Evolutionary conservation across 2,329 filamentous ascomycete genomes (phyloP).

Genomic region (Penicillium sclerotiorum): DNA sequence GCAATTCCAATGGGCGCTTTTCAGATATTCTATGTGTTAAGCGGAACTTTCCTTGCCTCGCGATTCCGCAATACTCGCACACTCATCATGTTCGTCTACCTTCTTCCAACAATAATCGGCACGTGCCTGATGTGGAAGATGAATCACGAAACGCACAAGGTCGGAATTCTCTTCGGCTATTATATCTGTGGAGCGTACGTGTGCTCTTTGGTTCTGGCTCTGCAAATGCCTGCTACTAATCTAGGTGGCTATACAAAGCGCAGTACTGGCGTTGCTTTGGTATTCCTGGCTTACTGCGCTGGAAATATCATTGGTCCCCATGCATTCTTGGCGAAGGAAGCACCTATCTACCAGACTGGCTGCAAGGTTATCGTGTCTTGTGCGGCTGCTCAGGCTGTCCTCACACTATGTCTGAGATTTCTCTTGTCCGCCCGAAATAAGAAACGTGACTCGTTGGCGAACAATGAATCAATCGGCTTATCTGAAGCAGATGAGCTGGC

Average conservation of each 20-base stretch:
- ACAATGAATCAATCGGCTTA: neutral
- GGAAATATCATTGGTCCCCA: constrained; percentile 53
- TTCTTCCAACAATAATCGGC: constrained; percentile 56
- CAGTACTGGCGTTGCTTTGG: constrained; percentile 49
- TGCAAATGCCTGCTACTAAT: constrained; percentile 47
- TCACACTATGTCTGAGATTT: constrained; percentile 22
- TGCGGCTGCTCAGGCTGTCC: constrained; percentile 20
- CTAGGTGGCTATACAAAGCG: constrained; percentile 55
- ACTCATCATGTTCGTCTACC: constrained; percentile 55
- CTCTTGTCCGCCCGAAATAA: constrained; percentile 25
- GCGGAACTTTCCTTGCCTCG: constrained; percentile 56
- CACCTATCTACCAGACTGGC: constrained; percentile 54
- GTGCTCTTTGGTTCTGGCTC: constrained; percentile 54
- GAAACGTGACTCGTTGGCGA: constrained; percentile 15
- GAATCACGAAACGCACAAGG: constrained; percentile 42
- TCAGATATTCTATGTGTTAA: constrained; percentile 55
- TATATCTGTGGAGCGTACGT: constrained; percentile 56
- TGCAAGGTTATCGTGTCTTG: constrained; percentile 53
- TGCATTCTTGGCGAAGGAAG: constrained; percentile 45
- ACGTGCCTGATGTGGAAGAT: constrained; percentile 56
- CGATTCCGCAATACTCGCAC: constrained; percentile 56
- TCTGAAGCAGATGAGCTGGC: constrained; percentile 18
- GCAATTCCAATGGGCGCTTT: constrained; percentile 60
- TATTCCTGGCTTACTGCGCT: constrained; percentile 48
- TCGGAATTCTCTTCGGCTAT: constrained; percentile 55